Conservation (phyloP, 805 yeast genomes). For the Hanseniaspora pseudoguilliermondii region DNA sequence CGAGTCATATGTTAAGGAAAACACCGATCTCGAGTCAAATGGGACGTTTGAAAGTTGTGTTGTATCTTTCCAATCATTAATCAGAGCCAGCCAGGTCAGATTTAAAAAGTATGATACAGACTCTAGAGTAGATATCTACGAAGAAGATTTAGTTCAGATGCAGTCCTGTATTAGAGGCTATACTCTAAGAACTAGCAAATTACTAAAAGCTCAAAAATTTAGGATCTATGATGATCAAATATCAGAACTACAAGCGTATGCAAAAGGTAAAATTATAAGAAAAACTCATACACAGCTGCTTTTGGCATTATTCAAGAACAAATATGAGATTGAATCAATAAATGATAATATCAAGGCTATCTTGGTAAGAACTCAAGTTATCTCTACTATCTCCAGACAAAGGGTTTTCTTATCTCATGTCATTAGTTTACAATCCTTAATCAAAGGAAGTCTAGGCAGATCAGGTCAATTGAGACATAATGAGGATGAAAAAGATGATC, state of each 20-base stretch:
- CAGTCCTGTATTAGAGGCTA: conserved; percentile 44
- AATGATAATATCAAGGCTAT: conserved; percentile 49
- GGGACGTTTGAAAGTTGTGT: conserved; percentile 21
- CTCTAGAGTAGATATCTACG: conserved; percentile 47
- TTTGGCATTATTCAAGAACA: background rate
- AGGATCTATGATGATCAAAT: conserved; percentile 7
- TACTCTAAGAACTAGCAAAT: conserved; percentile 19
- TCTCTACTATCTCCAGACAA: conserved; percentile 1
- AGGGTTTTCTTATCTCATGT: background rate
- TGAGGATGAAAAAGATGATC: conserved; percentile 14
- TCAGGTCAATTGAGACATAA: conserved; percentile 2
- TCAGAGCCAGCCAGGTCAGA: conserved; percentile 57
- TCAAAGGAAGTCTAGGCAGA: conserved; percentile 26
- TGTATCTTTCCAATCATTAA: conserved; percentile 49
- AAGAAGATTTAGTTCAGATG: conserved; percentile 36
- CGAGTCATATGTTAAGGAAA: background rate
- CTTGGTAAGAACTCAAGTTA: conserved; percentile 19
- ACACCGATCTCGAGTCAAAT: background rate
- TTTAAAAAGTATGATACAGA: conserved; percentile 50
- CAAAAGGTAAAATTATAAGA: conserved; percentile 37
- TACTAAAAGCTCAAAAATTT: background rate
- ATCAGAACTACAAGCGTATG: conserved; percentile 32
- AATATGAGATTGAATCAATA: conserved; percentile 20
- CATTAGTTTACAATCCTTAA: conserved; percentile 26
- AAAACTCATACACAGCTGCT: conserved; percentile 4